Percentiles rank a stretch among this genome's conserved stretches.
Evolutionary conservation across 345 rosid genomes (phyloP).

Genomic region (Pistacia integerrima): DNA sequence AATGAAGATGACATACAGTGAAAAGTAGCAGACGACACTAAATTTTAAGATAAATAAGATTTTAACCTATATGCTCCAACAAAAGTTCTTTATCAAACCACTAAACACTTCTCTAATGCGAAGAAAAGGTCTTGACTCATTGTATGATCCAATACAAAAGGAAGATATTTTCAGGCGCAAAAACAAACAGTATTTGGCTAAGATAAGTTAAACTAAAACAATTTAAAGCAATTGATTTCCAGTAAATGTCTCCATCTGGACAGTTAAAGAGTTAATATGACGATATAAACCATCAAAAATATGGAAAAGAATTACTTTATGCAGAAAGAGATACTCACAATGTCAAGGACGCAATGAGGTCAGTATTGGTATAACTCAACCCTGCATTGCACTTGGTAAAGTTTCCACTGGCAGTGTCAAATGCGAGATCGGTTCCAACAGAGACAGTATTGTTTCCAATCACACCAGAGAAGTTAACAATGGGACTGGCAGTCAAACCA

Average conservation of each 20-base stretch:
- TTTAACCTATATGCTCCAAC: background rate
- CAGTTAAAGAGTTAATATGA: background rate
- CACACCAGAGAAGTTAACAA: constrained; percentile 88
- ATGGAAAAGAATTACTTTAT: background rate
- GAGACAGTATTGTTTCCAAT: constrained; percentile 61
- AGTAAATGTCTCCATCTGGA: background rate
- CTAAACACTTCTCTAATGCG: background rate
- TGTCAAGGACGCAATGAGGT: constrained; percentile 73
- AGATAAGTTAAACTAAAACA: background rate
- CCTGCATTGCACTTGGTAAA: constrained; percentile 82
- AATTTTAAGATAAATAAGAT: background rate
- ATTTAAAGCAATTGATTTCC: background rate
- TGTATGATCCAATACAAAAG: background rate
- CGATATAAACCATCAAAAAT: background rate
- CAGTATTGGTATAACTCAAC: constrained; percentile 60
- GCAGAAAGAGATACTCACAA: constrained; percentile 54
- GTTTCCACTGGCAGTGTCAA: constrained; percentile 75
- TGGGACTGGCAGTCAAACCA: constrained; percentile 81
- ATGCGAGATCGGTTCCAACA: constrained; percentile 87
- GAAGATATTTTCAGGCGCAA: background rate
- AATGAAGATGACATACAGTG: background rate
- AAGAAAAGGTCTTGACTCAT: background rate
- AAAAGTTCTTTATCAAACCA: background rate
- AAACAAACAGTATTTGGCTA: background rate
- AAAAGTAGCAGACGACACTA: background rate